Conservation (phyloP, 352 stramenopile genomes). For the Plasmopara muralis region DNA sequence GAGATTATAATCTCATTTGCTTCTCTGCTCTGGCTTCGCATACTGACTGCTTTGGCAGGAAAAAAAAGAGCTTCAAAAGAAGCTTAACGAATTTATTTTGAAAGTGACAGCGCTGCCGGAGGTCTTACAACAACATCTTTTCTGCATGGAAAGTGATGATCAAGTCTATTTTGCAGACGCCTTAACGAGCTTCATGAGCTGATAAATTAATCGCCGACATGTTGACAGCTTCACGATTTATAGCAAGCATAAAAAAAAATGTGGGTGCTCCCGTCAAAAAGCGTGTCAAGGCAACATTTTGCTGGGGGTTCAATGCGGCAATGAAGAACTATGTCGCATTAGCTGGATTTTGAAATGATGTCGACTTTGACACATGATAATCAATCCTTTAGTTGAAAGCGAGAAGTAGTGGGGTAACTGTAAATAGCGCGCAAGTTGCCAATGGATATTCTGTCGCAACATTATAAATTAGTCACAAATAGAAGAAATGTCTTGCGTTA, state of each 20-base stretch:
- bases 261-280: neutral
- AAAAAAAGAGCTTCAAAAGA: slow-evolving; percentile 74
- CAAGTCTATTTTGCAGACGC: slow-evolving; percentile 69
- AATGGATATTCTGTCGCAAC: no score
- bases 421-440: no score
- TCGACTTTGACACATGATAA: neutral
- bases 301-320: neutral
- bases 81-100: slow-evolving; percentile 71
- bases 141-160: slow-evolving; percentile 33
- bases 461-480: no score
- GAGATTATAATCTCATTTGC: neutral
- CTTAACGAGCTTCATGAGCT: slow-evolving; percentile 69
- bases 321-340: neutral
- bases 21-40: slow-evolving; percentile 3
- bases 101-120: slow-evolving; percentile 62
- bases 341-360: neutral
- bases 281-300: neutral
- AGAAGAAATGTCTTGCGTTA: no score
- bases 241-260: neutral
- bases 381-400: neutral
- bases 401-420: no score
- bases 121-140: slow-evolving; percentile 64
- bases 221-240: neutral
- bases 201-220: slow-evolving; percentile 13
- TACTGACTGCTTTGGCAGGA: slow-evolving; percentile 42